phyloP scores from a whole-genome alignment of 768 basidiomycete species.

The Leccinum arenicola region DNA sequence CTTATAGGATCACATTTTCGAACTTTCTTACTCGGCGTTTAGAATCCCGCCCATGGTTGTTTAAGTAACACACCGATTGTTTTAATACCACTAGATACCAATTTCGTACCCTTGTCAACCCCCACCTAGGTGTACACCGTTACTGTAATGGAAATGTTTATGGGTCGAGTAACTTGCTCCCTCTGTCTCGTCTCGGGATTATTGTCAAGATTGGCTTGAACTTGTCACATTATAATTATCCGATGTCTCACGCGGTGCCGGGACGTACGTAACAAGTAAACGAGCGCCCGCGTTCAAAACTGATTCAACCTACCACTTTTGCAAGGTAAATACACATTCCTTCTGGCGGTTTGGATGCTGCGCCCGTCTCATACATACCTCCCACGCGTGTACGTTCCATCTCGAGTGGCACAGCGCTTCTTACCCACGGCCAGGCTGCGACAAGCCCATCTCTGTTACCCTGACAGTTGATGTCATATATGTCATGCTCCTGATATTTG shows the following conservation, averaged over 20 bases:
- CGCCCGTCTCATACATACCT: neutral
- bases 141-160: constrained; percentile 2
- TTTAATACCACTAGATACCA: constrained; percentile 12
- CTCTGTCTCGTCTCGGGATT: neutral
- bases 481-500: neutral
- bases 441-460: neutral
- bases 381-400: neutral
- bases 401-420: neutral
- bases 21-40: constrained; percentile 23
- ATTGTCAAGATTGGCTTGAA: neutral
- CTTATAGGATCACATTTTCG: neutral
- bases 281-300: neutral
- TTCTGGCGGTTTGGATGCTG: neutral
- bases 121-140: neutral
- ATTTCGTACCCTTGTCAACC: neutral
- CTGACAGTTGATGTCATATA: neutral
- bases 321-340: neutral
- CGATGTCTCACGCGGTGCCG: neutral
- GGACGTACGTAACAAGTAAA: neutral
- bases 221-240: neutral
- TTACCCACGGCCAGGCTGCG: neutral
- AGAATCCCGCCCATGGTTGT: constrained; percentile 13
- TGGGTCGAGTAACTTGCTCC: neutral
- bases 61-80: constrained; percentile 18
- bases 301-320: neutral